Conservation (phyloP, 73 alveolate species). For the Paramecium biaurelia region DNA sequence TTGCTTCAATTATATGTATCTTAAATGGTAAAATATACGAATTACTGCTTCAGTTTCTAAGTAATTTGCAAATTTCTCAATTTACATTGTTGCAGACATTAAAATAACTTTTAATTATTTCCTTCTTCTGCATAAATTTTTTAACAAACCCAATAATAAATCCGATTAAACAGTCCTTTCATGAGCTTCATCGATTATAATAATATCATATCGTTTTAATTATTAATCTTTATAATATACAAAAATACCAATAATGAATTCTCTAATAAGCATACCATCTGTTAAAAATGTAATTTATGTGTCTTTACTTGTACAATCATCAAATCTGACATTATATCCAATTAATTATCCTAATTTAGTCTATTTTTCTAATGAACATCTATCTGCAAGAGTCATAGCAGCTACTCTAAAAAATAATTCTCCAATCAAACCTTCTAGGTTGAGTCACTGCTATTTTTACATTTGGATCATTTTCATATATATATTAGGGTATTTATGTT, state of each 20-base stretch:
- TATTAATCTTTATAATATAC: neutral
- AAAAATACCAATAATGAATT: slow-evolving; percentile 83
- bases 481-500: slow-evolving; percentile 88
- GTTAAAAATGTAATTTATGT: slow-evolving; percentile 90
- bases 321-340: slow-evolving; percentile 91
- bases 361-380: slow-evolving; percentile 91
- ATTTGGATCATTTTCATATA: slow-evolving; percentile 61
- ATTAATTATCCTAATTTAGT: slow-evolving; percentile 83
- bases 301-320: slow-evolving; percentile 73
- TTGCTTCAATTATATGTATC: slow-evolving; percentile 72
- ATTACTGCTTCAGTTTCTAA: slow-evolving; percentile 52
- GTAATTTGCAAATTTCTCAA: slow-evolving; percentile 58
- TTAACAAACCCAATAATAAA: slow-evolving; percentile 90
- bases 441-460: slow-evolving; percentile 88
- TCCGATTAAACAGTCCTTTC: slow-evolving; percentile 97
- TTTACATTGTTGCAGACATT: slow-evolving; percentile 81
- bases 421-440: slow-evolving; percentile 75
- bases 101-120: slow-evolving; percentile 72
- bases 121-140: slow-evolving; percentile 69
- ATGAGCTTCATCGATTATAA: slow-evolving; percentile 94
- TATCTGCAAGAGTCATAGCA: slow-evolving; percentile 89
- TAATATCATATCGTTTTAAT: slow-evolving; percentile 12
- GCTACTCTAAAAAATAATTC: slow-evolving; percentile 78
- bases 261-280: slow-evolving; percentile 96
- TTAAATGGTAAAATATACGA: neutral